Evolutionary conservation across 1,284 basidiomycete genomes (phyloP).

Genomic region (Boletellus deceptivus): DNA sequence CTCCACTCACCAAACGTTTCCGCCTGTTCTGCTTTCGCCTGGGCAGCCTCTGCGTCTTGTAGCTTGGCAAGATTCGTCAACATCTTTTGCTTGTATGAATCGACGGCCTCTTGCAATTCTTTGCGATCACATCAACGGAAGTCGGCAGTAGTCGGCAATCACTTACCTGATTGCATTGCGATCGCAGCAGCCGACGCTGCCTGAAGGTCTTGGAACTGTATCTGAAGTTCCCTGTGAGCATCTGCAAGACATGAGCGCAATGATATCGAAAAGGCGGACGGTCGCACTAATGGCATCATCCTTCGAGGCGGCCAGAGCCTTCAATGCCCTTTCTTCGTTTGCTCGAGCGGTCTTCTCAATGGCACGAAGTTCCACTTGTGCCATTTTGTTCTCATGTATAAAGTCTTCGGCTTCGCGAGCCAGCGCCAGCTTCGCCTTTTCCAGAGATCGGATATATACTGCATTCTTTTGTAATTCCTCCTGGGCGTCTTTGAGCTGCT

Average conservation of each 20-base stretch:
- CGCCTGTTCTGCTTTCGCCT: slow-evolving; percentile 61
- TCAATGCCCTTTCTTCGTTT: slow-evolving; percentile 57
- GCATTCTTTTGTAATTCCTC: slow-evolving; percentile 72
- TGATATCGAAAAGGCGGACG: neutral
- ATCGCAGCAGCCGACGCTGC: slow-evolving; percentile 58
- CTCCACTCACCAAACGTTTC: slow-evolving; percentile 56
- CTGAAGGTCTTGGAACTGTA: slow-evolving; percentile 65
- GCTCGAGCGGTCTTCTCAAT: slow-evolving; percentile 64
- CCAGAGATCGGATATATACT: slow-evolving; percentile 78
- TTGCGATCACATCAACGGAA: slow-evolving; percentile 8
- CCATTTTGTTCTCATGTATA: slow-evolving; percentile 70
- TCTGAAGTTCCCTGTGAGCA: slow-evolving; percentile 58
- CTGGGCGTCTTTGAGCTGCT: slow-evolving; percentile 83
- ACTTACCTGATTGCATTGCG: slow-evolving; percentile 57
- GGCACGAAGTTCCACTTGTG: slow-evolving; percentile 62
- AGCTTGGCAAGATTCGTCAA: slow-evolving; percentile 59
- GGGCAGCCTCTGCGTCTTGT: slow-evolving; percentile 68
- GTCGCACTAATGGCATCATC: slow-evolving; percentile 57
- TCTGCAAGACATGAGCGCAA: slow-evolving; percentile 35
- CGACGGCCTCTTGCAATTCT: slow-evolving; percentile 64
- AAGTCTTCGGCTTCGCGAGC: slow-evolving; percentile 86
- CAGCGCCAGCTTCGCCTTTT: slow-evolving; percentile 77
- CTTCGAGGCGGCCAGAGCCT: slow-evolving; percentile 51
- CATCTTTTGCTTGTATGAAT: slow-evolving; percentile 65
- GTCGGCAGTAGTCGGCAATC: neutral